A percentile compares a stretch with the other conserved stretches of the same genome.
These are phyloP conservation scores for Sphagnum contortum DNA, from an alignment of 225 moss, liverwort and hornwort genomes.

Conservation along the genomic window DNA sequence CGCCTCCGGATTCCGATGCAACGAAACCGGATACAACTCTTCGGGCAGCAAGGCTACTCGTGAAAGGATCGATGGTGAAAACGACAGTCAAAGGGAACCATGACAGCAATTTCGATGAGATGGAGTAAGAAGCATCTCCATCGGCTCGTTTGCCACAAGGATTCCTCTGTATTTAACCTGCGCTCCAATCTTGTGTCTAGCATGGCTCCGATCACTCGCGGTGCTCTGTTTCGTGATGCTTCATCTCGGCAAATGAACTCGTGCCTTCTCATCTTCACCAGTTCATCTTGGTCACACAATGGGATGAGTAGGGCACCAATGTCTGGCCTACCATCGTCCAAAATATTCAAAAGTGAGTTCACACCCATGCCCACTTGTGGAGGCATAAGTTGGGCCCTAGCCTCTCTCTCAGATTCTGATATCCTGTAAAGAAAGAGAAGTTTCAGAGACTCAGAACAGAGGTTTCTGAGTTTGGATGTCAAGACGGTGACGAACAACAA, in stretches of 20 bases:
- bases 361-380: neutral
- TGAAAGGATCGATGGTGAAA: conserved; percentile 6
- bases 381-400: neutral
- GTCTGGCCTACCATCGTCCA: neutral
- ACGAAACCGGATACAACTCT: conserved; percentile 1
- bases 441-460: too few species aligned
- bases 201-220: neutral
- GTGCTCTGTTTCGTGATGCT: neutral
- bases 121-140: conserved; percentile 9
- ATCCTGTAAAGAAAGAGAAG: neutral
- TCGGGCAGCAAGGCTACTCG: conserved; percentile 5
- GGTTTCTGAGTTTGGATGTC: too few species aligned
- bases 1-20: neutral
- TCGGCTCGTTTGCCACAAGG: neutral
- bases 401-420: neutral
- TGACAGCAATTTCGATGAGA: conserved; percentile 4
- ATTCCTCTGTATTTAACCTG: neutral
- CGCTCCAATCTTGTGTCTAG: neutral
- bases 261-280: neutral
- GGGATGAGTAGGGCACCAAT: conserved; percentile 1
- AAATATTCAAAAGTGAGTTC: neutral
- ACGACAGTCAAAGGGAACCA: conserved; percentile 4
- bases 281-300: neutral
- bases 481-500: too few species aligned
- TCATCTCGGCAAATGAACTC: conserved; percentile 1